These are phyloP conservation scores for Pinus taeda DNA, from an alignment of 75 land plant species.

Conservation along the genomic window DNA sequence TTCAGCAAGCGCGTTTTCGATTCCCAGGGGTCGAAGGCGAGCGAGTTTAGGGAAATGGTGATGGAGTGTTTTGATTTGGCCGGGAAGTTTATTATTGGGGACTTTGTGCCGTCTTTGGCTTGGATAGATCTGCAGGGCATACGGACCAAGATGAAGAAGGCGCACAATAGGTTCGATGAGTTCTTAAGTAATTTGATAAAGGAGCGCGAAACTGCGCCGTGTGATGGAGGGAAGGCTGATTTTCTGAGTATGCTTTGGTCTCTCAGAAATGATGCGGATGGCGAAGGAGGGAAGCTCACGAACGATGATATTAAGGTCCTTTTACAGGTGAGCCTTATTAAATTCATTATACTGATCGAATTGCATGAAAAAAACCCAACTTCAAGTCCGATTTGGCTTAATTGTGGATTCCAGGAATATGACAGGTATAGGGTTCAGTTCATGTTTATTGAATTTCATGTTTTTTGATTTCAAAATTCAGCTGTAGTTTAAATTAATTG, in stretches of 20 bases:
- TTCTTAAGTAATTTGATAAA: constrained; percentile 21
- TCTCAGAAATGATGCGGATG: constrained; percentile 8
- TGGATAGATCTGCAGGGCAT: constrained; percentile 11
- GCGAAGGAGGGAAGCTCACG: constrained; percentile 17
- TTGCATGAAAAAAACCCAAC: too few species aligned
- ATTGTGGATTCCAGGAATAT: too few species aligned
- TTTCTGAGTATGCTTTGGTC: constrained; percentile 22
- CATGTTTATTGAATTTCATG: too few species aligned
- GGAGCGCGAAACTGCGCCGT: constrained; percentile 20
- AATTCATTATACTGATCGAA: too few species aligned
- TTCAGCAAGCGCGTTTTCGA: constrained; percentile 7
- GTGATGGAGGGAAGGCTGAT: constrained; percentile 10
- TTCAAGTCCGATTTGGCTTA: too few species aligned
- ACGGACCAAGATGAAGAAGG: constrained; percentile 21
- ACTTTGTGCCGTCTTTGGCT: constrained; percentile 17
- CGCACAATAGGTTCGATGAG: constrained; percentile 24
- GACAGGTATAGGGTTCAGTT: too few species aligned
- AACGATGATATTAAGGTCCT: constrained; percentile 28
- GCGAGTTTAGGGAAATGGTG: constrained; percentile 20
- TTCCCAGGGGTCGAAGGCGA: constrained; percentile 8
- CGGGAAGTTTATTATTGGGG: constrained; percentile 15
- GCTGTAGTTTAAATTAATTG: too few species aligned
- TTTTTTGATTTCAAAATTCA: too few species aligned
- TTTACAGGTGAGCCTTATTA: not conserved
- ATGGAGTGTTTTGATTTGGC: constrained; percentile 1